Conservation (phyloP, 805 yeast genomes). For the Ogataea kodamae region DNA sequence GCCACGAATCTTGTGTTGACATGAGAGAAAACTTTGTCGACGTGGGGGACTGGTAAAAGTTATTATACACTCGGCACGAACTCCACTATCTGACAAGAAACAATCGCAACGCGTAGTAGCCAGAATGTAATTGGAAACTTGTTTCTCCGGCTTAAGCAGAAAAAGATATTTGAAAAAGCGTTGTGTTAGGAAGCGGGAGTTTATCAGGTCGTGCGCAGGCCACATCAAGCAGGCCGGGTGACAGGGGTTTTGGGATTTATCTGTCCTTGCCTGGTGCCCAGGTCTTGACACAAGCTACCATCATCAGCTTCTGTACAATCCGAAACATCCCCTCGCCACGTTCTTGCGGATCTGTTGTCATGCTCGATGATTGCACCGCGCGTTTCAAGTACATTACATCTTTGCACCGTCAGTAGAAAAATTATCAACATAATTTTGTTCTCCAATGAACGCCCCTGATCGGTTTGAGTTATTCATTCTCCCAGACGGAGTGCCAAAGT, state of each 20-base stretch:
- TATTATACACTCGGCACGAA: conserved; percentile 5
- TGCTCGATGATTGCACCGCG: neutral
- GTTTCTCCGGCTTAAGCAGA: conserved; percentile 9
- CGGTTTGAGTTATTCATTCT: conserved; percentile 93
- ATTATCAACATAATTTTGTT: conserved; percentile 10
- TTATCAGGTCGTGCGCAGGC: conserved; percentile 13
- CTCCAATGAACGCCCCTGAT: conserved; percentile 94
- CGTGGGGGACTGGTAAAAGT: conserved; percentile 2
- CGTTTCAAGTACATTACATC: conserved; percentile 1
- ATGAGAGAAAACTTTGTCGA: conserved; percentile 5
- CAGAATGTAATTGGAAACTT: conserved; percentile 6
- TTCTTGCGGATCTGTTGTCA: too few relatives aligned
- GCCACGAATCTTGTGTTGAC: conserved; percentile 17
- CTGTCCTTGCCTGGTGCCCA: neutral
- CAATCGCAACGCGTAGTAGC: conserved; percentile 6
- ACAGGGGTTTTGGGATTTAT: conserved; percentile 5
- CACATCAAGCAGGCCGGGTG: conserved; percentile 11
- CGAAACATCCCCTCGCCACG: too few relatives aligned
- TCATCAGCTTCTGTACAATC: too few relatives aligned
- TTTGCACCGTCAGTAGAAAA: conserved; percentile 9
- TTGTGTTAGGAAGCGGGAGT: conserved; percentile 12
- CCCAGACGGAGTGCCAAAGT: conserved; percentile 97
- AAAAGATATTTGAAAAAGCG: conserved; percentile 12
- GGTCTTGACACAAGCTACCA: too few relatives aligned
- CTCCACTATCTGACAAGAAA: conserved; percentile 3